Percentiles rank a stretch among this genome's conserved stretches.
Conservation (phyloP, 2,329 filamentous ascomycete species). For the Cylindrodendrum hubeiense region DNA sequence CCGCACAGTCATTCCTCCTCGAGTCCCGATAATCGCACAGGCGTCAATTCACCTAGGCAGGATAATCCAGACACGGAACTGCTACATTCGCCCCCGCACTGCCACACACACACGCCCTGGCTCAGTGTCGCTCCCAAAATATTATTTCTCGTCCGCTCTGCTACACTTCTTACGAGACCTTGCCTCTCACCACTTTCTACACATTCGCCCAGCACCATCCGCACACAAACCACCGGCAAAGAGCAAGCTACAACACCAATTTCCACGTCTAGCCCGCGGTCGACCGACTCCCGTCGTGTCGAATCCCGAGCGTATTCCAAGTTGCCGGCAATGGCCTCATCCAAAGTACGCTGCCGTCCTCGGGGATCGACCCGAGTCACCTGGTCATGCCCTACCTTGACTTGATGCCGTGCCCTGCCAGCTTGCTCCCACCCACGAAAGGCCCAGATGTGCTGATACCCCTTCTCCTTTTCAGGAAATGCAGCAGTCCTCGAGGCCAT, state of each 20-base stretch:
- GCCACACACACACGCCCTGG: conserved; percentile 46
- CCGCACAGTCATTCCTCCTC: conserved; percentile 18
- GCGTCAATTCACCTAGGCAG: conserved; percentile 46
- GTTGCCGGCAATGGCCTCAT: conserved; percentile 69
- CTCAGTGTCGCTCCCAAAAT: conserved; percentile 52
- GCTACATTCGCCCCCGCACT: conserved; percentile 45
- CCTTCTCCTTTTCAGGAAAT: conserved; percentile 65
- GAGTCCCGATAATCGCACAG: conserved; percentile 49
- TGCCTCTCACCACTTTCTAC: conserved; percentile 41
- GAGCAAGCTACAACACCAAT: conserved; percentile 37
- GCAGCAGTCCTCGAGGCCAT: conserved; percentile 74
- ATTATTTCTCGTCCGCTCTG: conserved; percentile 54
- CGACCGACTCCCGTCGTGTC: conserved; percentile 49
- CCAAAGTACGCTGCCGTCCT: conserved; percentile 63
- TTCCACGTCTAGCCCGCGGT: conserved; percentile 44
- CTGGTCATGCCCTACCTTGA: conserved; percentile 35
- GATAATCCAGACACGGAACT: conserved; percentile 38
- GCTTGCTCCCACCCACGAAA: conserved; percentile 47
- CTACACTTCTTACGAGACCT: conserved; percentile 42
- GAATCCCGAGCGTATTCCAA: conserved; percentile 50
- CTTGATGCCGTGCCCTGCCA: conserved; percentile 45
- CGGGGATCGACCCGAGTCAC: conserved; percentile 37
- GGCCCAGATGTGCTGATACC: conserved; percentile 52
- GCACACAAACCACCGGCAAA: conserved; percentile 28
- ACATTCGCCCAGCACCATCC: conserved; percentile 31